Percentiles rank a stretch among this genome's conserved stretches.
These are phyloP conservation scores for Venturiaceae sp. DNA, from an alignment of 2,329 filamentous ascomycete species.

Conservation along the genomic window DNA sequence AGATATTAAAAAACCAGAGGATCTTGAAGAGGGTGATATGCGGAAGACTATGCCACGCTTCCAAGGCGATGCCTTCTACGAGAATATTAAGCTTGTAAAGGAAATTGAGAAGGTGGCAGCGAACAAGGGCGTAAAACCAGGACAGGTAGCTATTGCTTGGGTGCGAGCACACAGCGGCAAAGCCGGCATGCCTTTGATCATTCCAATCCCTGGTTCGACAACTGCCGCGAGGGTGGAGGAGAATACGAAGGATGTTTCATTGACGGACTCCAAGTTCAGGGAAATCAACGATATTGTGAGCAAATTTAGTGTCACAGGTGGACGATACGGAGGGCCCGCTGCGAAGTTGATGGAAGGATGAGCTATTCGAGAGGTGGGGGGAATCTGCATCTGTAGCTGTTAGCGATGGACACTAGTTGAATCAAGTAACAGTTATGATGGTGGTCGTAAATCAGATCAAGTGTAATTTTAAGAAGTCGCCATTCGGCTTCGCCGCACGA, in stretches of 20 bases:
- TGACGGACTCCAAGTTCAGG: slow-evolving; percentile 27
- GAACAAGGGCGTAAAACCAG: slow-evolving; percentile 12
- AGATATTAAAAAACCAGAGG: slow-evolving; percentile 25
- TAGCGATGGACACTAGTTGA: background rate
- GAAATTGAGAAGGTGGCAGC: slow-evolving; percentile 20
- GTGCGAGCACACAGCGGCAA: slow-evolving; percentile 23
- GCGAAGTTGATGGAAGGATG: background rate
- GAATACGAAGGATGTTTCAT: slow-evolving; percentile 14
- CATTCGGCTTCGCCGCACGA: slow-evolving; percentile 7
- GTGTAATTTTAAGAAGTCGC: slow-evolving; percentile 7
- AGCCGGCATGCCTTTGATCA: slow-evolving; percentile 15
- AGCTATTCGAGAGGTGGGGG: background rate
- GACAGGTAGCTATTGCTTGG: slow-evolving; percentile 23
- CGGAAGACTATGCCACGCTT: slow-evolving; percentile 28
- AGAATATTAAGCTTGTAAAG: slow-evolving; percentile 25
- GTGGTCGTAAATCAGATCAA: slow-evolving; percentile 7
- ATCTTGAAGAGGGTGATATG: slow-evolving; percentile 17
- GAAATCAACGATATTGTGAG: slow-evolving; percentile 19
- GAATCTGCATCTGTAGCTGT: background rate
- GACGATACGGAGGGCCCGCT: background rate
- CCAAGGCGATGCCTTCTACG: slow-evolving; percentile 26
- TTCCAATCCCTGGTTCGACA: slow-evolving; percentile 30
- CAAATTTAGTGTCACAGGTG: background rate
- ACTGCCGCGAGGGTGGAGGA: slow-evolving; percentile 14
- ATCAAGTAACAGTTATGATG: background rate